Base-by-base conservation (phyloP, 352 stramenopile genomes). In the Aphanomyces astaci region DNA sequence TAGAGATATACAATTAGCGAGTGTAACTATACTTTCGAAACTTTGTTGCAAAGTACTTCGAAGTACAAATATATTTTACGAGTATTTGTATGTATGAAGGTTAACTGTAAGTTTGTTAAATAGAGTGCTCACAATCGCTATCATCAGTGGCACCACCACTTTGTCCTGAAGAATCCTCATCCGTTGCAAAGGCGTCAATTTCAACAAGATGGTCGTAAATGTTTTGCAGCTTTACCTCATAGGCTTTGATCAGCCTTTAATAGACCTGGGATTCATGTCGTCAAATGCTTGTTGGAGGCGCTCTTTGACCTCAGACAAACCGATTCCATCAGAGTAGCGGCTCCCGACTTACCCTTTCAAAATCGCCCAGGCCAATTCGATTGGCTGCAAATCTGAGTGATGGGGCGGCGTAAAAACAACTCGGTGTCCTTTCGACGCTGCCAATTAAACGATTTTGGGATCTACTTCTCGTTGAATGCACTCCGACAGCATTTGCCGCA, bases 311-410 rank as follows among this genome's bases (percentile, higher is more conserved):
- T 75, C 69, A 1, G 10, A 5, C 7, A 74, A 72, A 15, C 27
- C 63, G 2, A 64, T 75, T 2, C 24, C 19, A 0, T 28, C 63
- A 0, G 54, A 62, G 48, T 73, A 74, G 51, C 70, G 48, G 4
- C 72, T 28, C 0, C 69, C 69, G 9, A 75, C 66, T 24, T 60
- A 28, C 0, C 59, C 64, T 30, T 77, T 75, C 10, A 77, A 27
- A n/a, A 68, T 63, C 0, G 55, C 72, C 69, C 70, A 77, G n/a
- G n/a, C 39, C 0, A 64, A 39, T 25, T 75, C 70, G 40, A 75
- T 74, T 3, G 63, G 69, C 49, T 77, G 70, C 25, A 77, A 63
- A 19, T 75, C 59, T 10, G 57, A 71, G 54, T n/a, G n/a, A n/a
- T n/a, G n/a, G n/a, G n/a, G n/a, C n/a, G n/a, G n/a, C n/a, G n/a